Base-by-base conservation (phyloP, 2,329 filamentous ascomycete species). In the Colletotrichum lupini region DNA sequence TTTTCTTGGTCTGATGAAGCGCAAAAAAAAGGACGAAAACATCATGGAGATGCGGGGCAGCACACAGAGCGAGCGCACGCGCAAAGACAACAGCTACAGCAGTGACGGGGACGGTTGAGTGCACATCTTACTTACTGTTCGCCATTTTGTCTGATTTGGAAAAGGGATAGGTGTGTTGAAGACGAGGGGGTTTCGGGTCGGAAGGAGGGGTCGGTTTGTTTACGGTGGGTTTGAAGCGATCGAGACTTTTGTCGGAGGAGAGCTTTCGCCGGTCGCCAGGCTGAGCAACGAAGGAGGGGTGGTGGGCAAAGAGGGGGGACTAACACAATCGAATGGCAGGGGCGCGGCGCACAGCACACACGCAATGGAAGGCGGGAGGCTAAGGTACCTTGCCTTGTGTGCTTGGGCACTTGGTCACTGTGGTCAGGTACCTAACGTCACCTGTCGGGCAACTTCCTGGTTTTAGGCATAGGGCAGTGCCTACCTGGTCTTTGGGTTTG, bases 111-210 rank as follows among this genome's bases (percentile, higher is more conserved):
- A n/a, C 8, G 59, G 3, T 49, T 19, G 53, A 53, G 63, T 32
- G 28, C n/a, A 37, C 3, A 1, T 16, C 35, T 35, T 5, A 52
- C 73, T 75, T 74, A 74, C 61, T 73, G 49, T n/a, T 24, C 61
- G 72, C 68, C 72, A 74, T 74, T 19, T 74, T 74, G 62, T 53
- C 68, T 60, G 72, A 68, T 74, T 74, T 67, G 28, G 26, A 35
- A 24, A 24, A 28, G 32, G 30, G 28, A 35, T 4, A 12, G 28
- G 16, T 62, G 16, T 11, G 37, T 49, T 55, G 32, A 32, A n/a
- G 57, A 32, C 32, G 28, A n/a, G 24, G 35, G 26, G 24, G 26
- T 14, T 57, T 66, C 26, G 37, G 42, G 28, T 58, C 53, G 26
- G 28, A 22, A 24, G 30, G 14, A 30, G 55, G 55, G 24, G 22